Evolutionary conservation across 2,329 filamentous ascomycete species (phyloP).

Genomic region (Pseudocercospora cruenta): DNA sequence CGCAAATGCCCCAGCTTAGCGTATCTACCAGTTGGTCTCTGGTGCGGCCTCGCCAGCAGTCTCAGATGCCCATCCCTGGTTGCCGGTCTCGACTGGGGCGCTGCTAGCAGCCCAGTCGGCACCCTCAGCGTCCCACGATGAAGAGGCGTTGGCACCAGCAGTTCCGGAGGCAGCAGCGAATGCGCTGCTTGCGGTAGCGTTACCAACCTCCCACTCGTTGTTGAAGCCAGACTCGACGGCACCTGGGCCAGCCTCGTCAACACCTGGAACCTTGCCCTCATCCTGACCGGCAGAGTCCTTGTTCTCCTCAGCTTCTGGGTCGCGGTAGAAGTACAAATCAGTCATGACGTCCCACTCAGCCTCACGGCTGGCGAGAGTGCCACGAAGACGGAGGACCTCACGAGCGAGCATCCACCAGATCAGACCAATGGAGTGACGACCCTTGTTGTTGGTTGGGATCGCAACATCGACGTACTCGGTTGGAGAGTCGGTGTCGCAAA

Average conservation of each 20-base stretch:
- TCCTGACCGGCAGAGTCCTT: constrained; percentile 82
- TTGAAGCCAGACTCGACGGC: constrained; percentile 80
- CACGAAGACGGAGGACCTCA: constrained; percentile 98
- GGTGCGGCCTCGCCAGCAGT: constrained; percentile 36
- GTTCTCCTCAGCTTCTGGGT: constrained; percentile 99
- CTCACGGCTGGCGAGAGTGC: constrained; percentile 94
- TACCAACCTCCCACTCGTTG: constrained; percentile 82
- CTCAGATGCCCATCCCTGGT: constrained; percentile 56
- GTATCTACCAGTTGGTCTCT: constrained; percentile 52
- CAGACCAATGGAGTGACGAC: constrained; percentile 96
- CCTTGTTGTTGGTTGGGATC: constrained; percentile 99
- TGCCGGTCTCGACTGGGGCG: constrained; percentile 49
- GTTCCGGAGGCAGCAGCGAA: constrained; percentile 65
- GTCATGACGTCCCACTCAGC: constrained; percentile 99
- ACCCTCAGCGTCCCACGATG: constrained; percentile 65
- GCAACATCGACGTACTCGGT: constrained; percentile 99
- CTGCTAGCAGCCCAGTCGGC: constrained; percentile 70
- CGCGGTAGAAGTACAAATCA: constrained; percentile 99
- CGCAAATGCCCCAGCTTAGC: constrained; percentile 18
- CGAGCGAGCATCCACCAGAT: constrained; percentile 99
- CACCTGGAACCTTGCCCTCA: constrained; percentile 81
- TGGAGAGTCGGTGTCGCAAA: constrained; percentile 98
- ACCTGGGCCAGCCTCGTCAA: constrained; percentile 79
- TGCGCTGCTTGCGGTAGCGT: constrained; percentile 57
- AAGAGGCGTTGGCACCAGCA: constrained; percentile 62